Base-by-base conservation (phyloP, 805 yeast genomes). In the Zygosaccharomyces siamensis region DNA sequence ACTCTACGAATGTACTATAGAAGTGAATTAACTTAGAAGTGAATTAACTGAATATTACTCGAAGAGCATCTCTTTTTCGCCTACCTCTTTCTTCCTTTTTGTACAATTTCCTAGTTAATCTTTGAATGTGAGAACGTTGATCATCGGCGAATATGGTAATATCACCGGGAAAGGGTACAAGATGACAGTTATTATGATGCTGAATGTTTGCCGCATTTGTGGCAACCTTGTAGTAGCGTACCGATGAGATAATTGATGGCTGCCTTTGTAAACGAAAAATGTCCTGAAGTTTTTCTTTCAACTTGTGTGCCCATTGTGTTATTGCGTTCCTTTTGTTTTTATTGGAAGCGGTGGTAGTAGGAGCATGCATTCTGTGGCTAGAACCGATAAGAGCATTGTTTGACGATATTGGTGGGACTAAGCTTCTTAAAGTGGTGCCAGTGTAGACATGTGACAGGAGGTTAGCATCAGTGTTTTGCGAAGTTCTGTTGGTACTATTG, bases 61-160 rank as follows among this genome's bases (percentile, higher is more conserved):
- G 47, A 4, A 55, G 14, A 4, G 51, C 56, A 26, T 55, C 58
- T 38, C 58, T 41, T 39, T 50, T 55, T 32, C 58, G 40, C 23
- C 38, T 48, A 26, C 58, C 56, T 39, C 43, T 48, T 32, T 45
- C 40, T 35, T 52, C 58, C 7, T 49, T 51, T 39, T 53, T 45
- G 45, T 45, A 53, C 21, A 55, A 42, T 37, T 55, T 45, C 27
- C 47, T 47, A 18, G 55, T 48, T 26, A 51, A 32, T 18, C 48
- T 42, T 30, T 51, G 47, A 14, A 47, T 26, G 4, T 45, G 47
- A 28, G 42, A 47, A 28, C 48, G 41, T 26, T 48, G 50, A 27
- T 42, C 49, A 8, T 50, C 41, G 11, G 47, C 27, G 30, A 51
- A 39, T 4, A 41, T 36, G 5, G 50, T 38, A 8, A 49, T 47